Evolutionary conservation across 441 rosid genomes (phyloP), one percentile per base, ranked within the genome.

Genomic region (Monsonia emarginata): DNA sequence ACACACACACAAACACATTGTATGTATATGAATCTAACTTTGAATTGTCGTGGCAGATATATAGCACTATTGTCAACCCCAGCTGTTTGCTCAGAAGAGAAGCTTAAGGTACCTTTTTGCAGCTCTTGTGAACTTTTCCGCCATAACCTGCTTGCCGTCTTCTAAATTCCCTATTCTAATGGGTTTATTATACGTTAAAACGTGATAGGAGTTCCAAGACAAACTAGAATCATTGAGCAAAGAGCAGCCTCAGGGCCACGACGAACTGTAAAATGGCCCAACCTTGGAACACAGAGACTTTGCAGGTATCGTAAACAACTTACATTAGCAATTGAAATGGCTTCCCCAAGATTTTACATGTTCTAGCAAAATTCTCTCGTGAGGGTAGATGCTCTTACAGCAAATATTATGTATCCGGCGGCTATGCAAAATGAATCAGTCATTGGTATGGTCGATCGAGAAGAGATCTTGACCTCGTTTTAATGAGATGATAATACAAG

Each of bases 181-280:
- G 42, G 42, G 42, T 36, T 36, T 36, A 36, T 48, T 19, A 48
- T 48, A 18, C 1, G 24, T 18, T 16, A 11, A 18, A 5, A 48
- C 64, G 30, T 61, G 57, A 63, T 77, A 94, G 98, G 96, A 87
- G 63, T 78, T 90, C 68, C 85, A 86, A 81, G 69, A 79, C 64
- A 89, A 88, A 77, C 83, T 90, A 32, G 93, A 87, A 18, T 61
- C 69, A 65, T 42, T 90, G 96, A 83, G 81, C 79, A 78, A 82
- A 70, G 80, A 84, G 63, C 85, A 81, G 68, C 82, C 93, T 7
- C 82, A 36, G 13, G 2, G 25, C 13, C 96, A 80, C 30, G 98
- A 92, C 71, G 98, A 92, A 74, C 94, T 92, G 36, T 91, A 67
- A 78, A 38, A 36, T n/a, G n/a, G n/a, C n/a, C n/a, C n/a, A n/a